Percentiles rank a stretch among this genome's conserved stretches.
Conservation (phyloP, 2,329 filamentous ascomycete genomes). For the Pseudopyrenochaeta lycopersici region DNA sequence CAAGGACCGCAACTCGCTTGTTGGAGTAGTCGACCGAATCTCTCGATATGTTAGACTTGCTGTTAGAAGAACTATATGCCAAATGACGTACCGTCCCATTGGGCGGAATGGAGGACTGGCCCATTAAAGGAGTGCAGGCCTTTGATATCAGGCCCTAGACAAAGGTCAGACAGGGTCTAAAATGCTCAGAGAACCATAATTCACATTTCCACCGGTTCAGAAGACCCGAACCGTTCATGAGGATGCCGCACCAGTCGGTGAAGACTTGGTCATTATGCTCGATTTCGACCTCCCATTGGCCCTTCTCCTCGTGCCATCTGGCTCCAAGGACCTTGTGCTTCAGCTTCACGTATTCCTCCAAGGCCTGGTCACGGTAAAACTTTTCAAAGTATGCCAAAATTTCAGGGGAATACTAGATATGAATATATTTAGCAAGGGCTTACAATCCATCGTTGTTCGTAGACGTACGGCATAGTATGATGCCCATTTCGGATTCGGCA, state of each 20-base stretch:
- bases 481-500: conserved; percentile 47
- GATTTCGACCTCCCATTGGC: conserved; percentile 34
- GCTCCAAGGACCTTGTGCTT: conserved; percentile 27
- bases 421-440: too few species aligned
- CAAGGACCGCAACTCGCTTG: conserved; percentile 44
- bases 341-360: conserved; percentile 35
- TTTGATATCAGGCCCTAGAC: conserved; percentile 5
- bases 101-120: conserved; percentile 1
- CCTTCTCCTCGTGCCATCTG: conserved; percentile 22
- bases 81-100: conserved; percentile 1
- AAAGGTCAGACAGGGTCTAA: not conserved
- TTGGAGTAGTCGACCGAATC: conserved; percentile 23
- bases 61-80: too few species aligned
- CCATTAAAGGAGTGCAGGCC: conserved; percentile 3
- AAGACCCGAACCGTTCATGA: conserved; percentile 34
- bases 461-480: conserved; percentile 51
- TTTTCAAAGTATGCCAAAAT: conserved; percentile 49
- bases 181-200: not conserved
- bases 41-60: not conserved
- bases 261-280: conserved; percentile 16
- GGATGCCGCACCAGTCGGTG: conserved; percentile 26
- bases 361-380: conserved; percentile 43
- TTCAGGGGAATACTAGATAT: conserved; percentile 45
- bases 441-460: too few species aligned
- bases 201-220: conserved; percentile 23